Percentiles rank a stretch among this genome's conserved stretches.
These are phyloP conservation scores for Alternaria arbusti DNA, from an alignment of 2,329 filamentous ascomycete genomes.

Conservation along the genomic window DNA sequence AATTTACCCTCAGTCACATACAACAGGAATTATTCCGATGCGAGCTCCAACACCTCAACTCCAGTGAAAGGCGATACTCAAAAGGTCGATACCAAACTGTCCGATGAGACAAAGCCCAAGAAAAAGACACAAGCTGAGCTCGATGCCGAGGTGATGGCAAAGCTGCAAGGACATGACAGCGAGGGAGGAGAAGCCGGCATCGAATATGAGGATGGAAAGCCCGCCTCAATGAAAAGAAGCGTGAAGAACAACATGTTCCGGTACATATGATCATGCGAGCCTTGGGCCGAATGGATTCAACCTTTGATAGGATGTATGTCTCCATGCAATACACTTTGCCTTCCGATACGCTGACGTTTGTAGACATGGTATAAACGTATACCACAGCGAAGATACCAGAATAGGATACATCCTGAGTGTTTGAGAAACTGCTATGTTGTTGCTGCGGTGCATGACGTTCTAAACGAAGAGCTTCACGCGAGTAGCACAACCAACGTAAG, in stretches of 20 bases:
- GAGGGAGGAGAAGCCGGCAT: conserved; percentile 74
- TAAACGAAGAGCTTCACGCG: background rate
- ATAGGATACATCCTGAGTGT: background rate
- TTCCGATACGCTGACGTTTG: background rate
- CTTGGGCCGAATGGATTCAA: background rate
- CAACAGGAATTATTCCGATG: conserved; percentile 7
- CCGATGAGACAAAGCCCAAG: conserved; percentile 25
- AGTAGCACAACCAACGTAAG: background rate
- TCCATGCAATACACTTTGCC: background rate
- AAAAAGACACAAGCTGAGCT: conserved; percentile 66
- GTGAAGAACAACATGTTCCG: conserved; percentile 81
- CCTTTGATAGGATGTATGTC: background rate
- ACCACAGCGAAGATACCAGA: background rate
- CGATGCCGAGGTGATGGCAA: conserved; percentile 70
- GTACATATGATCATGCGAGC: conserved; percentile 57
- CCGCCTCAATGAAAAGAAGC: conserved; percentile 73
- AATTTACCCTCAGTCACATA: background rate
- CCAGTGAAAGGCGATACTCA: conserved; percentile 5
- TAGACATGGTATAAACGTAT: background rate
- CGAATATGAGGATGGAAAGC: conserved; percentile 76
- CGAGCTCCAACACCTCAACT: background rate
- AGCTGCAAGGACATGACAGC: conserved; percentile 70
- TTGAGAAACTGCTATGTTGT: no score
- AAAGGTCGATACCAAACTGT: conserved; percentile 16
- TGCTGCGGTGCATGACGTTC: background rate